Base-by-base conservation (phyloP, 306 rosid genomes). In the Vigna hirtella region DNA sequence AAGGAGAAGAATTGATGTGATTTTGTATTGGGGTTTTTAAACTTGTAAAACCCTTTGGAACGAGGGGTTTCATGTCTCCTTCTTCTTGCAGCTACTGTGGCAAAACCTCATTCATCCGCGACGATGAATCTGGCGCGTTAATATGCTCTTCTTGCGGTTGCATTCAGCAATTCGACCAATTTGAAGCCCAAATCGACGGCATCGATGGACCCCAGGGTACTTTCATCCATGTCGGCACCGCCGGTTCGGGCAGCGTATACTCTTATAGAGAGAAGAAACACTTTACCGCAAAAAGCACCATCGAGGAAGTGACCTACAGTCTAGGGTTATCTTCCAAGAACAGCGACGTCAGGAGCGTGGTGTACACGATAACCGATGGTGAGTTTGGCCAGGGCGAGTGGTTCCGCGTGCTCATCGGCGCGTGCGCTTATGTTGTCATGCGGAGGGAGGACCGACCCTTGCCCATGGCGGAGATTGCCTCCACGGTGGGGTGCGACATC, bases 161-260 rank as follows among this genome's bases (percentile, higher is more conserved):
- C 70, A 6, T 64, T 4, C 70, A 64, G 36, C 70, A 38, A 7
- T 64, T 64, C 50, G 70, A 64, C 70, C 70, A 64, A 64, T 64
- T 16, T 49, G 70, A 64, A 2, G 70, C 70, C 13, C 70, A 64
- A 64, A 64, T 64, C 28, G 70, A 50, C 49, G 50, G 49, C 70
- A 0, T 64, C 50, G 70, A 64, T 7, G 70, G 70, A 38, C 70
- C 70, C 3, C 26, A 16, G 9, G 70, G 70, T 0, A 64, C 70
- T 15, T 64, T 64, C 70, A 10, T 64, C 70, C 48, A 32, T 7
- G 49, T 64, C 30, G 70, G 70, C 26, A 64, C 70, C 9, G 28
- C 49, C 15, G 70, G 70, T 36, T 16, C 49, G 3, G 70, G 70
- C 14, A 64, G 48, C 17, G 3, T 8, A 1, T 64, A 64, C 4